Evolutionary conservation across 345 rosid species (phyloP).

Genomic region (Citrus mangshanensis): DNA sequence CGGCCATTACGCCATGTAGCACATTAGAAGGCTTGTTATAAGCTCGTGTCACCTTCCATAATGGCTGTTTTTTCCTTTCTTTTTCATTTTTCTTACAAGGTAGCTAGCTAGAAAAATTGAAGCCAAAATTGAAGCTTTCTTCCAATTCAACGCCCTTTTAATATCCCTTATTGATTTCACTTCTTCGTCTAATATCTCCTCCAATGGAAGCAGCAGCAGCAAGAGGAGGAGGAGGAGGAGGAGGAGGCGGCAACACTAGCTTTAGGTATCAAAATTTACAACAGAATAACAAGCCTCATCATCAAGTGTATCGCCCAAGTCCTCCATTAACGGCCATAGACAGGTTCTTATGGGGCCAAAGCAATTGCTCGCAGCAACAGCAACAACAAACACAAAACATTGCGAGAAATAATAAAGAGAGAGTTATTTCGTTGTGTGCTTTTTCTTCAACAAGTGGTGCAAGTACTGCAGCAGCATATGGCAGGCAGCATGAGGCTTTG

Average conservation of each 20-base stretch:
- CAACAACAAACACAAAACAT: conserved; percentile 16
- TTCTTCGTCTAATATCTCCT: conserved; percentile 16
- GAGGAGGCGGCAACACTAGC: conserved; percentile 3
- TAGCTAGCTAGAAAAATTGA: background rate
- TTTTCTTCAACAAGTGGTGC: conserved; percentile 21
- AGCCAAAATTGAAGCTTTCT: conserved; percentile 24
- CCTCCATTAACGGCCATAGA: conserved; percentile 81
- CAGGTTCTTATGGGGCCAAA: conserved; percentile 64
- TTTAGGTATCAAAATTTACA: conserved; percentile 20
- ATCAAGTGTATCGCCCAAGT: conserved; percentile 28
- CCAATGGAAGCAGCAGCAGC: conserved; percentile 36
- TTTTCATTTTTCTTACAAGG: conserved; percentile 15
- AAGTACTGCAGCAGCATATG: background rate
- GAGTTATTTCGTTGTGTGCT: conserved; percentile 16
- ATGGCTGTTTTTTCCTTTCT: background rate
- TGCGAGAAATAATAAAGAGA: conserved; percentile 22
- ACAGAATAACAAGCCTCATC: background rate
- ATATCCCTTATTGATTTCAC: background rate
- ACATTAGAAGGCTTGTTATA: conserved; percentile 32
- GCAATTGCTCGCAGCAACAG: conserved; percentile 17
- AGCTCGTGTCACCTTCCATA: conserved; percentile 32
- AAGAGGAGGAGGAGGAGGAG: conserved; percentile 16
- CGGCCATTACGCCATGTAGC: conserved; percentile 30
- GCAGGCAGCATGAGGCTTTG: background rate
- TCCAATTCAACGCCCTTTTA: conserved; percentile 8